Evolutionary conservation across 768 basidiomycete genomes (phyloP).

Genomic region (Rhodotorula kratochvilovae): DNA sequence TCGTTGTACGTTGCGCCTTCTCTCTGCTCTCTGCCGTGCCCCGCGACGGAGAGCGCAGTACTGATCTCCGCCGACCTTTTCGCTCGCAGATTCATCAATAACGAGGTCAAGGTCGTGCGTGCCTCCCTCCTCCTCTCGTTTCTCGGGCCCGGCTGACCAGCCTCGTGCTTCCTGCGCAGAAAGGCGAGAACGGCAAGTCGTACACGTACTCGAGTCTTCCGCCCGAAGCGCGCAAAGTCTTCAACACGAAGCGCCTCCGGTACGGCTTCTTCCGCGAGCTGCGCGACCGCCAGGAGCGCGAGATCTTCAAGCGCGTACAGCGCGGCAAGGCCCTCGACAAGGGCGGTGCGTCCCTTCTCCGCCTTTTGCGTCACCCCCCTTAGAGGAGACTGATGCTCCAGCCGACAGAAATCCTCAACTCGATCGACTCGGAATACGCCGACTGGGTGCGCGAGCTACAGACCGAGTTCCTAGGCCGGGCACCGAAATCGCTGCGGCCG

Average conservation of each 20-base stretch:
- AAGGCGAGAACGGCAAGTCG: neutral
- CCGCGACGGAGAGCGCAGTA: neutral
- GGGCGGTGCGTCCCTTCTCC: neutral
- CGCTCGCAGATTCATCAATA: conserved; percentile 6
- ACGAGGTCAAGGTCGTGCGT: neutral
- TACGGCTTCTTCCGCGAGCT: conserved; percentile 23
- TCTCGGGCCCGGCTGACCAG: neutral
- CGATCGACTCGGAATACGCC: neutral
- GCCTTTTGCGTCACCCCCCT: neutral
- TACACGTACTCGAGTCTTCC: neutral
- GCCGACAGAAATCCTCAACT: neutral
- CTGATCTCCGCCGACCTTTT: neutral
- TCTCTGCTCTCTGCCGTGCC: neutral
- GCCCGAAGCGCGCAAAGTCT: neutral
- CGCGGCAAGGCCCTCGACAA: conserved; percentile 4
- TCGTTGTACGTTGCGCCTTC: neutral
- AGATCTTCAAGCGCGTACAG: conserved; percentile 22
- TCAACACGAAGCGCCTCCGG: conserved; percentile 1
- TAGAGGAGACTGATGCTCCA: neutral
- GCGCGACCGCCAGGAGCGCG: conserved; percentile 4
- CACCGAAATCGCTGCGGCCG: neutral
- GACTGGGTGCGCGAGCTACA: neutral
- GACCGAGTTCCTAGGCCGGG: neutral
- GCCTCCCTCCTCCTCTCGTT: no score
- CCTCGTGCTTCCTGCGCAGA: neutral